Conservation (phyloP, 805 yeast genomes). For the Saccharomycopsis capsularis region DNA sequence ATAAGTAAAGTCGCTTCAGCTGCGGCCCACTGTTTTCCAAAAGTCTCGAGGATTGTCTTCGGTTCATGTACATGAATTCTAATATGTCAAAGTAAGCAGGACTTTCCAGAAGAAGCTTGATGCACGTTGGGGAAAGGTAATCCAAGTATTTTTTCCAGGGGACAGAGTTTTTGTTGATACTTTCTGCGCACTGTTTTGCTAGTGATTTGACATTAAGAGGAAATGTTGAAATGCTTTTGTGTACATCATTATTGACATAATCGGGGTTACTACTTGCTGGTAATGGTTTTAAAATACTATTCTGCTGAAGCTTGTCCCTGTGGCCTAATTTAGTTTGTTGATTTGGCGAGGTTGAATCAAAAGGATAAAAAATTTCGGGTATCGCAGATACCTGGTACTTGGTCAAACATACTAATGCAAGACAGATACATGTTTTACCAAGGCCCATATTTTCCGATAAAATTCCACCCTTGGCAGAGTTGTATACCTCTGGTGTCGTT, state of each 20-base stretch:
- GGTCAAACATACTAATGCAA: slow-evolving; percentile 54
- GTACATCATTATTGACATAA: too few species aligned
- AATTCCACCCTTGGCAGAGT: slow-evolving; percentile 59
- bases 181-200: slow-evolving; percentile 36
- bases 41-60: slow-evolving; percentile 23
- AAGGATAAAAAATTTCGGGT: slow-evolving; percentile 27
- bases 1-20: slow-evolving; percentile 32
- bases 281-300: too few species aligned
- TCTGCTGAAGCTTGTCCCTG: too few species aligned
- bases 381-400: slow-evolving; percentile 43
- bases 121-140: slow-evolving; percentile 40
- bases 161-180: slow-evolving; percentile 41
- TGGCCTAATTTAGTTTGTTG: too few species aligned
- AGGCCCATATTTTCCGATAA: slow-evolving; percentile 82
- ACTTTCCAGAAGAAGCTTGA: slow-evolving; percentile 28
- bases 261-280: too few species aligned
- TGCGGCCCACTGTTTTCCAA: slow-evolving; percentile 15
- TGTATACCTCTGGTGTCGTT: slow-evolving; percentile 35
- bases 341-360: neutral
- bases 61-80: slow-evolving; percentile 19
- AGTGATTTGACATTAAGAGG: slow-evolving; percentile 20
- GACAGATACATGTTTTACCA: slow-evolving; percentile 69
- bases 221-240: too few species aligned
- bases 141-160: slow-evolving; percentile 49
- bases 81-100: slow-evolving; percentile 41